Evolutionary conservation across 164 flowering plant species (phyloP), one percentile per base, ranked within the genome.

Genomic region (Macadamia integrifolia): DNA sequence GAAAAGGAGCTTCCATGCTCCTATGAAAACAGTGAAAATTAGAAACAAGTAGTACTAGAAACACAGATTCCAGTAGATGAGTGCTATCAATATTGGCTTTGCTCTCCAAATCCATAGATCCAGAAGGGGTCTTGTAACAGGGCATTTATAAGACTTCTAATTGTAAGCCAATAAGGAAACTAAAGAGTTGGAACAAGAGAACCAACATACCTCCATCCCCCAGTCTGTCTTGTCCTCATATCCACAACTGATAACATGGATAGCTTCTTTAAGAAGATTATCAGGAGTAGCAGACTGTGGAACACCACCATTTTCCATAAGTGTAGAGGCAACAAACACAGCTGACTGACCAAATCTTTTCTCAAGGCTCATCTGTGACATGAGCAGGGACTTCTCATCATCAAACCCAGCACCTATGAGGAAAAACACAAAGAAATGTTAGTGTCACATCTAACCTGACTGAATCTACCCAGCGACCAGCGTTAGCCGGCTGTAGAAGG

Each of bases 191-290:
- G 13, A 35, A 57, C 35, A 30, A 42, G 60, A n/a, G 30, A 55
- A 12, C 44, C 35, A 53, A 40, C 73, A 66, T 71, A 83, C 87
- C 75, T 83, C 87, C 44, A 58, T 69, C 72, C 86, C 86, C 86
- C 86, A 83, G 42, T 83, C 86, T 55, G 84, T 77, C 75, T 79
- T 83, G 75, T 83, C 86, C 74, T 83, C 86, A 55, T 77, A 83
- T n/a, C 84, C 86, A 71, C 86, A 83, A 69, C 86, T 76, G 58
- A 83, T 83, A 40, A 83, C 84, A 75, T 83, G 86, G 63, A 83
- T 79, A 48, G 84, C 80, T 69, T 83, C 86, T 58, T 77, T 77
- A 18, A 83, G 73, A 56, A 81, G 81, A 30, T 76, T 66, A 15
- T 81, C 69, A 0, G 83, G 76, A 50, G 75, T 74, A 23, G 77